phyloP scores from a whole-genome alignment of 768 basidiomycete species.

The Lentinula sp. region DNA sequence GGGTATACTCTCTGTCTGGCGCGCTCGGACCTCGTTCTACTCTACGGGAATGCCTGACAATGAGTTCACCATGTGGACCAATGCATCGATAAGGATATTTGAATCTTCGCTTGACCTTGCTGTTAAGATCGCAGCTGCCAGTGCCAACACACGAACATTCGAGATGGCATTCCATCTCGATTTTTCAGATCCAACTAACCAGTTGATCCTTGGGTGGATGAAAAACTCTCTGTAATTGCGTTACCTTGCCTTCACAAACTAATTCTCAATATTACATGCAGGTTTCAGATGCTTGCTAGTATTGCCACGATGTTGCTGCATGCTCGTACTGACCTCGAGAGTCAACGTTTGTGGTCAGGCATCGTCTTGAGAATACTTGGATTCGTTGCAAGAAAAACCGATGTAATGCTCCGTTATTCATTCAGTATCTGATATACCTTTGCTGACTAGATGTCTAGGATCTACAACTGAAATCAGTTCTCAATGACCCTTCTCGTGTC shows the following conservation, averaged over 20 bases:
- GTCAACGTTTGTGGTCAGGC: conserved; percentile 65
- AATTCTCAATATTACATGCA: not conserved
- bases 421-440: not conserved
- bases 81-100: conserved; percentile 48
- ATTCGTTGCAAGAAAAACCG: conserved; percentile 41
- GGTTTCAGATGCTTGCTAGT: conserved; percentile 31
- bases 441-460: conserved; percentile 4
- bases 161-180: conserved; percentile 38
- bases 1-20: conserved; percentile 66
- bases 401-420: conserved; percentile 25
- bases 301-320: conserved; percentile 53
- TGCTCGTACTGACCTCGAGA: conserved; percentile 52
- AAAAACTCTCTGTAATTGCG: conserved; percentile 13
- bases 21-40: conserved; percentile 49
- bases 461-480: conserved; percentile 30
- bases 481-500: conserved; percentile 43
- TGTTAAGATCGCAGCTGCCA: conserved; percentile 56
- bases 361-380: conserved; percentile 56
- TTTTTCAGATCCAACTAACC: conserved; percentile 28
- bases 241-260: not conserved
- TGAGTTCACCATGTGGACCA: conserved; percentile 41
- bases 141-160: conserved; percentile 39
- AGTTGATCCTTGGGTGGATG: conserved; percentile 16
- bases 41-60: conserved; percentile 34
- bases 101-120: conserved; percentile 56